Evolutionary conservation across 441 rosid species (phyloP), one percentile per base, ranked within the genome.

Genomic region (Adansonia madagascariensis): DNA sequence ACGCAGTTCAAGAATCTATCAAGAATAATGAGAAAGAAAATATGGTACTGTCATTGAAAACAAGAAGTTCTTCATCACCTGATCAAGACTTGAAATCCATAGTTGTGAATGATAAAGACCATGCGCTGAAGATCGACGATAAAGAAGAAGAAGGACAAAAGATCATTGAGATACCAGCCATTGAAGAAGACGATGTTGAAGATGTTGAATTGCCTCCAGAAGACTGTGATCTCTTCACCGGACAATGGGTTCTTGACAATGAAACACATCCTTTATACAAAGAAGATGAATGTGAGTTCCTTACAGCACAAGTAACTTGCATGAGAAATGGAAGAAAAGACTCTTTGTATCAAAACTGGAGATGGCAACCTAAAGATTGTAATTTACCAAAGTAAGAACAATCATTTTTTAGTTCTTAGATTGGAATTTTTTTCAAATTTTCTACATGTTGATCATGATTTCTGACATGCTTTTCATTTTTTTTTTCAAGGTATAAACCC

Each of bases 401-500:
- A n/a, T n/a, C n/a, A n/a, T 5, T 4, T 12, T 9, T n/a, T 4
- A 43, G 11, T 7, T 66, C 55, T 20, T 63, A 62, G 24, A 2
- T 22, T 22, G 22, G 22, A 63, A 49, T 41, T 64, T 15, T 41
- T 53, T 8, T n/a, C n/a, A n/a, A n/a, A n/a, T 15, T 11, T 24
- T 27, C 35, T 31, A 39, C 8, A 67, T 60, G 43, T 2, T 22
- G 8, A 17, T 55, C 73, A 52, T n/a, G n/a, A n/a, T n/a, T 20
- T 53, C 35, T 27, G 47, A 43, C 11, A 0, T 6, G 50, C n/a
- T n/a, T 60, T 22, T 59, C 22, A 0, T 56, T 22, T 9, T 56
- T 12, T 11, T 18, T 14, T 60, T 46, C 18, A 80, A 95, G 98
- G 89, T 93, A 87, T 78, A 92, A 91, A 65, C 90, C 94, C 63